A percentile compares a stretch with the other conserved stretches of the same genome.
These are phyloP conservation scores for Digitaria exilis DNA, from an alignment of 202 grass and related monocot species.

Conservation along the genomic window DNA sequence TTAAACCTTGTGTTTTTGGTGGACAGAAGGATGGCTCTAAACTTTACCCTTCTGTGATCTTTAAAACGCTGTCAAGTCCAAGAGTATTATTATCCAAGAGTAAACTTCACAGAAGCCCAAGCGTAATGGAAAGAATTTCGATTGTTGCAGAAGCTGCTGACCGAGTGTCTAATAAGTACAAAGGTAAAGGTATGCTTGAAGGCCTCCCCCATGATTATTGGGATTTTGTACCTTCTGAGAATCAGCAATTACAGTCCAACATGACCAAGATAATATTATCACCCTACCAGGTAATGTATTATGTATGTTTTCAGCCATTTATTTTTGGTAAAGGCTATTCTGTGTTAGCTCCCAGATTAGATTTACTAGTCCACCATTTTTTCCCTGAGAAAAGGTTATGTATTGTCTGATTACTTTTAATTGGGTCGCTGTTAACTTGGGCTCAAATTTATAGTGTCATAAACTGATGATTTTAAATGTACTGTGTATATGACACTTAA, in stretches of 20 bases:
- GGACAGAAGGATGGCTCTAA: constrained; percentile 61
- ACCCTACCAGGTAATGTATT: constrained; percentile 82
- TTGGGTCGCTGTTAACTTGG: constrained; percentile 17
- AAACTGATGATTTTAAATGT: constrained; percentile 22
- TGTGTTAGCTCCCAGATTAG: constrained; percentile 23
- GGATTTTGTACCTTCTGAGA: constrained; percentile 76
- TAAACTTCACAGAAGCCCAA: constrained; percentile 28
- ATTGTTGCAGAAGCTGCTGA: constrained; percentile 75
- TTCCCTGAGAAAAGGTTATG: constrained; percentile 2
- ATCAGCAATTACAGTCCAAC: constrained; percentile 50
- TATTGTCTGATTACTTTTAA: constrained; percentile 19
- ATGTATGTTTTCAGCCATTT: background rate
- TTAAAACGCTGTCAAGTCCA: constrained; percentile 46
- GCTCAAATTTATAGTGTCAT: background rate
- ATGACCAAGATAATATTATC: constrained; percentile 65
- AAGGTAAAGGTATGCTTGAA: constrained; percentile 58
- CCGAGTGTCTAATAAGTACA: constrained; percentile 59
- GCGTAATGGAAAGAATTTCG: constrained; percentile 64
- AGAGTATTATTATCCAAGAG: constrained; percentile 52
- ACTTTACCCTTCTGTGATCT: constrained; percentile 70
- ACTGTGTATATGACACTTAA: background rate
- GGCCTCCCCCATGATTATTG: constrained; percentile 79
- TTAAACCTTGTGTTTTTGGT: constrained; percentile 32
- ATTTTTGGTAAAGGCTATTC: constrained; percentile 30
- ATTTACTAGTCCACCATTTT: background rate